Evolutionary conservation across 805 yeast genomes (phyloP).

Genomic region (Lipomyces yamanashiensis): DNA sequence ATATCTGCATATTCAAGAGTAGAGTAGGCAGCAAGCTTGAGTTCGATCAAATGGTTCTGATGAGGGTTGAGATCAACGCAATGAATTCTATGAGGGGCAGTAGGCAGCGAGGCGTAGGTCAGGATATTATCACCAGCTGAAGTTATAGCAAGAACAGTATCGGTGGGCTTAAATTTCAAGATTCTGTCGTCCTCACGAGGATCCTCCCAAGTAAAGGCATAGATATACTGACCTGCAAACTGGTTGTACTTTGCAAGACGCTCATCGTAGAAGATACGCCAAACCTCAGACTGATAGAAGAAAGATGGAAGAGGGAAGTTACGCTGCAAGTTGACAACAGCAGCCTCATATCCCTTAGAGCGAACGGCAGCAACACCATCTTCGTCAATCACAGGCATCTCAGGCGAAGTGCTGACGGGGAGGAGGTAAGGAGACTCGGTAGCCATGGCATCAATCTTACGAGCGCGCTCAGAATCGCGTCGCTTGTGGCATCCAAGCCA

Average conservation of each 20-base stretch:
- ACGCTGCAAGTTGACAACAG: slow-evolving; percentile 61
- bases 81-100: slow-evolving; percentile 76
- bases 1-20: slow-evolving; percentile 60
- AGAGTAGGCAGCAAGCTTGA: slow-evolving; percentile 73
- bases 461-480: slow-evolving; percentile 54
- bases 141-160: slow-evolving; percentile 79
- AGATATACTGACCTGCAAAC: slow-evolving; percentile 78
- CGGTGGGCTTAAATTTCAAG: slow-evolving; percentile 62
- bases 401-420: slow-evolving; percentile 34
- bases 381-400: slow-evolving; percentile 24
- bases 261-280: slow-evolving; percentile 83
- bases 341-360: slow-evolving; percentile 78
- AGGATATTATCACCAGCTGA: slow-evolving; percentile 85
- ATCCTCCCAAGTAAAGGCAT: slow-evolving; percentile 91
- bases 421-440: slow-evolving; percentile 78
- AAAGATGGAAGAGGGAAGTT: slow-evolving; percentile 79
- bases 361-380: slow-evolving; percentile 25
- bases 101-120: slow-evolving; percentile 71
- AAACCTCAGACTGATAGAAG: slow-evolving; percentile 75
- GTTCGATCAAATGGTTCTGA: slow-evolving; percentile 79
- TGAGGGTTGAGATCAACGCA: slow-evolving; percentile 85
- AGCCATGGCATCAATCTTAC: slow-evolving; percentile 69
- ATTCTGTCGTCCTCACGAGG: slow-evolving; percentile 79
- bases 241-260: slow-evolving; percentile 67
- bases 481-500: slow-evolving; percentile 78